phyloP scores from a whole-genome alignment of 805 yeast genomes.

The Diddensiella caesifluorescens region DNA sequence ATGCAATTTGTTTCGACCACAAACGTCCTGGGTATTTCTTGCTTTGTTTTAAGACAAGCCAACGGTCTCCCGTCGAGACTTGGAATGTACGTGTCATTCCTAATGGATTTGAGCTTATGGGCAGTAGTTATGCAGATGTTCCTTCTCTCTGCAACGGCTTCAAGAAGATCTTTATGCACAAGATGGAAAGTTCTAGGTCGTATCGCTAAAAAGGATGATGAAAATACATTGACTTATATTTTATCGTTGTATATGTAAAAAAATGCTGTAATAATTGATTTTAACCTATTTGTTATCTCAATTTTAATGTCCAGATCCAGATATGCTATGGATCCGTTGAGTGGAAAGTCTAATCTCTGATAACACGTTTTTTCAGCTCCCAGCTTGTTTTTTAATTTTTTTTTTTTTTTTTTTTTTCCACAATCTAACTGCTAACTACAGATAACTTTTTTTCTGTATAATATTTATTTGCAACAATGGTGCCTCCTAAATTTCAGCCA shows the following conservation, averaged over 20 bases:
- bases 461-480: slow-evolving; percentile 10
- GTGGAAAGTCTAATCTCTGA: neutral
- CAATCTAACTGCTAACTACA: neutral
- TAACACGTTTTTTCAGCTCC: neutral
- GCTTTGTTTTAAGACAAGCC: slow-evolving; percentile 73
- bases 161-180: slow-evolving; percentile 48
- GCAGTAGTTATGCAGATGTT: slow-evolving; percentile 84
- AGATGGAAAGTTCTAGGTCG: slow-evolving; percentile 6
- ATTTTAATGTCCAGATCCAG: neutral
- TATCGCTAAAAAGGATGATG: neutral
- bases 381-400: slow-evolving; percentile 1
- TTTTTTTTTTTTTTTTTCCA: slow-evolving; percentile 3
- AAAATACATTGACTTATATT: neutral
- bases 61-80: slow-evolving; percentile 46
- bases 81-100: slow-evolving; percentile 93
- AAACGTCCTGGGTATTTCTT: slow-evolving; percentile 92
- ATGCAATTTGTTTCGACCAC: slow-evolving; percentile 86
- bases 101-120: slow-evolving; percentile 74
- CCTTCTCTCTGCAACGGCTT: slow-evolving; percentile 88
- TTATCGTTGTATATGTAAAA: neutral
- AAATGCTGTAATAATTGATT: neutral
- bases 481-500: slow-evolving; percentile 16
- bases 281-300: neutral
- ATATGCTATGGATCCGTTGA: neutral
- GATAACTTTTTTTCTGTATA: slow-evolving; percentile 10